Base-by-base conservation (phyloP, 2,329 filamentous ascomycete species). In the Xylariaceae sp. region DNA sequence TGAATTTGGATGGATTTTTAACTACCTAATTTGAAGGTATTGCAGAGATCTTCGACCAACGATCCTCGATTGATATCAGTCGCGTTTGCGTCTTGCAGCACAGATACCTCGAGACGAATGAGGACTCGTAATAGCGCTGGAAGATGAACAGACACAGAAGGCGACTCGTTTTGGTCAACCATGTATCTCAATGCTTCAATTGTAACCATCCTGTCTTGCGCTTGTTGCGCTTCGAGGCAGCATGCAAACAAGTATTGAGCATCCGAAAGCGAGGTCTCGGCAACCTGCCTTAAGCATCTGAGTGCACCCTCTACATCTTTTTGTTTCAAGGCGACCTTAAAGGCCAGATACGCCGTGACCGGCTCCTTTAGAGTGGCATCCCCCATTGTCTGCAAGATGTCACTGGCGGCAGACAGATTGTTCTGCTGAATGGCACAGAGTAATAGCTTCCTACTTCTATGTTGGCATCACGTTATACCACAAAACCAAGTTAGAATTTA, bases 181-280 rank as follows among this genome's bases (percentile, higher is more conserved):
- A 90, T 73, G 55, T 78, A 75, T 60, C 81, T 80, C 46, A 91
- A 67, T 8, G 81, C 79, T 32, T 75, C 68, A 9, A 85, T 72
- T 1, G 85, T 80, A 59, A 86, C 82, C 0, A 73, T 59, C 49
- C 79, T 84, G 57, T 89, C 81, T 0, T 84, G 82, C 0, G 74
- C 73, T 58, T 83, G 76, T 48, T 91, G 84, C 2, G 89, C 87
- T 68, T 95, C 89, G 31, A 89, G 73, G 27, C 89, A 81, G 63
- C 91, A 96, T 1, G 89, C 88, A 60, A 91, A 90, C 0, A 96
- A 74, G 43, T 90, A 80, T 11, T 83, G 82, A 26, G 76, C 74
- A 35, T 85, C 79, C 27, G 79, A 76, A 0, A 73, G 67, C 0
- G 76, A 74, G 5, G 74, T 67, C n/a, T 75, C 75, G 53, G 77